Conservation (phyloP, 495 filamentous ascomycete species). For the Alectoria sarmentosa region DNA sequence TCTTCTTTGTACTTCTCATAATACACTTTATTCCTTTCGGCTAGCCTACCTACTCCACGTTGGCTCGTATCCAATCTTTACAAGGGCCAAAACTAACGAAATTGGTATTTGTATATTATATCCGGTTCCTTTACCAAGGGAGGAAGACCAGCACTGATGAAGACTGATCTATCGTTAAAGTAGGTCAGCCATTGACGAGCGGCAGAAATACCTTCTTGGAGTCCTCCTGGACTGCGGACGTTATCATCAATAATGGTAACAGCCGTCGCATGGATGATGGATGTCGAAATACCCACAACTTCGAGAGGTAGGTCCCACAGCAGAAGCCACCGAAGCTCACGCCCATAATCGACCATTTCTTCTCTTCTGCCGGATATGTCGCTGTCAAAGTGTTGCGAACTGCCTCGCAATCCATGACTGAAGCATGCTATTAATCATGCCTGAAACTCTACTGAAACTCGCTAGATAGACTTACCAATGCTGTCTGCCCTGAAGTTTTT, state of each 20-base stretch:
- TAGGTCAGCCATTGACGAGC: background rate
- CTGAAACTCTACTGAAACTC: background rate
- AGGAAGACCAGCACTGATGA: conserved; percentile 74
- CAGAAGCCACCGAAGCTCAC: conserved; percentile 94
- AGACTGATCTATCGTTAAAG: conserved; percentile 33
- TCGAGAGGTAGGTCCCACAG: conserved; percentile 69
- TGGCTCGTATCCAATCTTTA: background rate
- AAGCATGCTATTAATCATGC: background rate
- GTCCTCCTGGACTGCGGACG: conserved; percentile 47
- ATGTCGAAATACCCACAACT: conserved; percentile 34
- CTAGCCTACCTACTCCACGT: conserved; percentile 40
- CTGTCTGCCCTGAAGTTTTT: conserved; percentile 87
- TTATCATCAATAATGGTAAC: background rate
- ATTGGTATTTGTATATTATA: conserved; percentile 67
- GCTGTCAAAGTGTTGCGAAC: conserved; percentile 64
- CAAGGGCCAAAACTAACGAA: conserved; percentile 28
- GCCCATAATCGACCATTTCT: conserved; percentile 78
- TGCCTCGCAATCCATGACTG: conserved; percentile 79
- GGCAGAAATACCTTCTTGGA: conserved; percentile 59
- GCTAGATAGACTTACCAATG: conserved; percentile 34
- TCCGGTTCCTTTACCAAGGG: conserved; percentile 65
- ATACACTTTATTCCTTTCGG: conserved; percentile 62
- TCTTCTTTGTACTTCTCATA: conserved; percentile 85
- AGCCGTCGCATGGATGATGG: background rate
- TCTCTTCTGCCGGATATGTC: conserved; percentile 61